phyloP scores from a whole-genome alignment of 441 rosid genomes.

The Croton setiger region DNA sequence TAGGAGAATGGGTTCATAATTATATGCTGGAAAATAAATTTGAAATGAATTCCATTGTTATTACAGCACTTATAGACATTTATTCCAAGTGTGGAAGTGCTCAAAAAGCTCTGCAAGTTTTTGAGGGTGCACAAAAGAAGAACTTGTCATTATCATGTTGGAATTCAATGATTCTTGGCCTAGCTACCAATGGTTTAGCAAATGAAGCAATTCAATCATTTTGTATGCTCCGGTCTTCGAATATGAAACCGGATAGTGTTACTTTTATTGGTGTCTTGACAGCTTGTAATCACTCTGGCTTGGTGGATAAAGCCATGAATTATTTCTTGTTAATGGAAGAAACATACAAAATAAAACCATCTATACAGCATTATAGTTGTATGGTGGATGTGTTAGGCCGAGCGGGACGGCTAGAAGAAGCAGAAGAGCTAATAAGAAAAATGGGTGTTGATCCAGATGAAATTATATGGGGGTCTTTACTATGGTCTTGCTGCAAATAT shows the following conservation, averaged over 20 bases:
- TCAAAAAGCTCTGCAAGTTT: slow-evolving; percentile 45
- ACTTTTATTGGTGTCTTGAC: slow-evolving; percentile 44
- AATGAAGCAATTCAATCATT: slow-evolving; percentile 47
- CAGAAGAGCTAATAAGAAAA: slow-evolving; percentile 38
- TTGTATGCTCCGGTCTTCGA: slow-evolving; percentile 42
- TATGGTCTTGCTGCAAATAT: slow-evolving; percentile 41
- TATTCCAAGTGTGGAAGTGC: slow-evolving; percentile 67
- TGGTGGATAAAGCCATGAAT: slow-evolving; percentile 37
- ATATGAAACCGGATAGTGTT: slow-evolving; percentile 32
- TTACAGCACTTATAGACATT: slow-evolving; percentile 74
- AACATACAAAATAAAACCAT: slow-evolving; percentile 46
- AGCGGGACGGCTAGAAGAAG: slow-evolving; percentile 43
- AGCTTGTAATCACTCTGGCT: slow-evolving; percentile 48
- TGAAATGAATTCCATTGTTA: slow-evolving; percentile 50
- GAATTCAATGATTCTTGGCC: slow-evolving; percentile 53
- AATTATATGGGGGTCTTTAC: slow-evolving; percentile 46
- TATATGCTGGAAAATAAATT: slow-evolving; percentile 42
- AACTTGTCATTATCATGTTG: slow-evolving; percentile 64
- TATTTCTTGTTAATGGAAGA: slow-evolving; percentile 47
- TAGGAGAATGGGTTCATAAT: slow-evolving; percentile 74
- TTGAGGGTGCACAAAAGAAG: slow-evolving; percentile 30
- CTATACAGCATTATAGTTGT: slow-evolving; percentile 61
- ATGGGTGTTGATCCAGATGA: slow-evolving; percentile 46
- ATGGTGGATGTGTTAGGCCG: slow-evolving; percentile 56
- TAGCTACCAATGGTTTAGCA: slow-evolving; percentile 36